These are phyloP conservation scores for Eutrema yunnanense DNA, from an alignment of 345 rosid genomes.

Conservation along the genomic window DNA sequence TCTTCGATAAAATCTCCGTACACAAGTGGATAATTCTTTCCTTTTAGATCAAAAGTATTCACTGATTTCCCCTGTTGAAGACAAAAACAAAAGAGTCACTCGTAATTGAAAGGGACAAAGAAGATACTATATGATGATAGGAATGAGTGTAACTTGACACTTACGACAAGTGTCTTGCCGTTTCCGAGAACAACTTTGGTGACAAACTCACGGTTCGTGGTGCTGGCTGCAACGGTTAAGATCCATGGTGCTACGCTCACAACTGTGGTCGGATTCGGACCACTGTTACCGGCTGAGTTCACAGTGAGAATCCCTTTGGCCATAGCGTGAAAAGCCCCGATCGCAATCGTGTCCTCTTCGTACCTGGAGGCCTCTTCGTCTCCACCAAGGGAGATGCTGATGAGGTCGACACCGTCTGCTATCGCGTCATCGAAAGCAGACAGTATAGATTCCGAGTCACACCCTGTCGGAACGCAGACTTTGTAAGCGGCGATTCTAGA, in stretches of 20 bases:
- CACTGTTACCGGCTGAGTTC: constrained; percentile 32
- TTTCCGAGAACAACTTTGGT: constrained; percentile 37
- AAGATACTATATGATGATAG: neutral
- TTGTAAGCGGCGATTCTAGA: constrained; percentile 44
- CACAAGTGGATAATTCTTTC: constrained; percentile 23
- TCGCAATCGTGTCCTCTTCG: constrained; percentile 4
- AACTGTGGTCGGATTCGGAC: neutral
- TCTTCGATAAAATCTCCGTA: neutral
- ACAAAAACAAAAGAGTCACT: too few species aligned
- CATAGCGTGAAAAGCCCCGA: constrained; percentile 48
- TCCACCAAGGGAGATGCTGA: constrained; percentile 22
- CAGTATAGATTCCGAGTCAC: neutral
- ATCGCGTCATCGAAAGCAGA: constrained; percentile 59
- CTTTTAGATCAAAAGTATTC: constrained; percentile 22
- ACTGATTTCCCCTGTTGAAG: constrained; percentile 32
- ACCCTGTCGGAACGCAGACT: neutral
- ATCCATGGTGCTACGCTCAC: constrained; percentile 38
- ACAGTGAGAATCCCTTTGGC: constrained; percentile 40
- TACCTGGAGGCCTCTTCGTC: fast-evolving
- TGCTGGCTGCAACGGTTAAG: constrained; percentile 41
- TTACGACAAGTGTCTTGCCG: constrained; percentile 32
- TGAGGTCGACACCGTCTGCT: constrained; percentile 50
- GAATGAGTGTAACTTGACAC: neutral
- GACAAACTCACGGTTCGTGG: constrained; percentile 32
- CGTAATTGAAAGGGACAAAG: neutral